phyloP scores from a whole-genome alignment of 306 rosid species.

The Prunus mongolica region DNA sequence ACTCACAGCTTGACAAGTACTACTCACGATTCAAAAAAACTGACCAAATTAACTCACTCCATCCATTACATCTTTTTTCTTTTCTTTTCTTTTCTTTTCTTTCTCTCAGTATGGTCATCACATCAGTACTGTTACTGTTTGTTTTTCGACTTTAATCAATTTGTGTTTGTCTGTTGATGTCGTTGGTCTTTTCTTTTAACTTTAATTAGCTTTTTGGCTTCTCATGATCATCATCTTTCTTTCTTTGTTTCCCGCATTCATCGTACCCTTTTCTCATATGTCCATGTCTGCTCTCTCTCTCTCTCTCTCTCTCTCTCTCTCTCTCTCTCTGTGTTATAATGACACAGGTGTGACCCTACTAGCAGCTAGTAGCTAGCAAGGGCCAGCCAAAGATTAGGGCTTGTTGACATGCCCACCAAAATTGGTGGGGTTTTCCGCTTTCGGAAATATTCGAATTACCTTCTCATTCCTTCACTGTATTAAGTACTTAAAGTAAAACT shows the following conservation, averaged over 20 bases:
- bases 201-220: conserved; percentile 32
- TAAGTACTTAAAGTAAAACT: no score
- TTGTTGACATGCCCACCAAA: no score
- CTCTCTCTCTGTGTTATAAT: no score
- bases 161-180: conserved; percentile 3
- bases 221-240: conserved; percentile 12
- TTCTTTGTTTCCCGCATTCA: conserved; percentile 70
- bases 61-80: neutral
- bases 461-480: no score
- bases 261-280: conserved; percentile 60
- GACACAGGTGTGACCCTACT: conserved; percentile 7
- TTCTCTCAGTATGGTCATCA: neutral
- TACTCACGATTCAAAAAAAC: neutral
- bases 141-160: conserved; percentile 9
- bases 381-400: no score
- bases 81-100: neutral
- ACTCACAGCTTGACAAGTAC: conserved; percentile 30
- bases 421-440: no score
- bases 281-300: conserved; percentile 34
- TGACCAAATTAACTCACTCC: neutral
- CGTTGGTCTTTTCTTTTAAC: neutral
- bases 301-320: conserved; percentile 6
- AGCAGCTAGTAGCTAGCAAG: no score
- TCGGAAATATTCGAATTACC: no score
- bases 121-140: neutral